Base-by-base conservation (phyloP, 2,329 filamentous ascomycete species). In the Diaporthe vexans region DNA sequence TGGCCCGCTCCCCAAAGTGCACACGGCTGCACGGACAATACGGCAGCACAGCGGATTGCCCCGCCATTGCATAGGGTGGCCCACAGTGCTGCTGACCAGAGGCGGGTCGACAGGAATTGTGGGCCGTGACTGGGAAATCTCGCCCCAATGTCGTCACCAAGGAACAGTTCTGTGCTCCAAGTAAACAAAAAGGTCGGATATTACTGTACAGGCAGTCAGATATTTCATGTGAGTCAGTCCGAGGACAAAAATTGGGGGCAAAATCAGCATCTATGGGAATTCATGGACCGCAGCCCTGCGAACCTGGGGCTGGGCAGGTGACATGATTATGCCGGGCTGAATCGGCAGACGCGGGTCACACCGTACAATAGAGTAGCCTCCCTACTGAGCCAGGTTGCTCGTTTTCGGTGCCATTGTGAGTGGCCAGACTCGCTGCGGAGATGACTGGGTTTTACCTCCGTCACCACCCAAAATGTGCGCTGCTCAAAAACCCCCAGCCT, bases 401-500 rank as follows among this genome's bases (percentile, higher is more conserved):
- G 68, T 10, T 69, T 69, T 69, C 33, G 11, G 48, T 13, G 48
- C 46, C 43, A 13, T 29, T 56, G 33, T 70, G 67, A 70, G 51
- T 58, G 67, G 51, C 57, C 56, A 59, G 56, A 40, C 40, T 26
- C 8, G 21, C 54, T 35, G 40, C 24, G 68, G 65, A 68, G 46
- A 43, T 29, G 59, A 71, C 57, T 46, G 48, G 46, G 68, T 29
- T 71, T 51, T 71, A 21, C 51, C 40, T 51, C 71, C 71, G 58
- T 67, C 71, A 56, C 71, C 33, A 51, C 51, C 71, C 40, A 68
- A 24, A 43, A 24, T 67, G 46, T 67, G 46, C 11, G 63, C 26
- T 29, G 37, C 43, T 17, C 26, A 69, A 52, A 69, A 40, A 26
- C 57, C 71, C 74, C 68, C 58, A 61, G 13, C 35, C 61, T 58